These are phyloP conservation scores for Pelomyxa schiedti DNA, from an alignment of 78 protist genomes.

Conservation along the genomic window DNA sequence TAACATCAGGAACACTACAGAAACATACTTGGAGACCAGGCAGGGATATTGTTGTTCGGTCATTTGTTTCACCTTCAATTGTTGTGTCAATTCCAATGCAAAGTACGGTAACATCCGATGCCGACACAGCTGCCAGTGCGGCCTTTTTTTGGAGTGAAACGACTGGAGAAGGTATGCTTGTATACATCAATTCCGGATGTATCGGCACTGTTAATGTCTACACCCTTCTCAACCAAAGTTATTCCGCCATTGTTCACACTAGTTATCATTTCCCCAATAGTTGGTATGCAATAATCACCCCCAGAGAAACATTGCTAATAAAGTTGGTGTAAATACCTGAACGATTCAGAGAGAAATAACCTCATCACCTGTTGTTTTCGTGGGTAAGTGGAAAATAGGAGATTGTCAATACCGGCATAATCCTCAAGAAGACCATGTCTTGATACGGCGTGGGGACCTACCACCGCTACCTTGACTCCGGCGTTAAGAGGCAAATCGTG, in stretches of 20 bases:
- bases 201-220: slow-evolving; percentile 2
- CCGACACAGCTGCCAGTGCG: background rate
- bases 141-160: background rate
- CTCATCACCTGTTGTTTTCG: too few species aligned
- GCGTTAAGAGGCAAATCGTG: background rate
- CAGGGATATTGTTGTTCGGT: slow-evolving; percentile 1
- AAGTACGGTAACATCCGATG: slow-evolving; percentile 15
- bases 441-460: slow-evolving; percentile 7
- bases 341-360: too few species aligned
- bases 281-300: background rate
- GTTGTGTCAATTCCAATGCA: slow-evolving; percentile 2
- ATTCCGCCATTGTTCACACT: background rate
- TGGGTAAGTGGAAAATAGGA: background rate
- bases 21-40: slow-evolving; percentile 19
- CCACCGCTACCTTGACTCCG: background rate
- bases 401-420: background rate
- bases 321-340: too few species aligned
- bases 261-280: background rate
- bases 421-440: background rate
- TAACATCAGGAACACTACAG: too few species aligned
- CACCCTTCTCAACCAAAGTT: background rate
- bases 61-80: slow-evolving; percentile 17
- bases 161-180: background rate
- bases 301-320: background rate
- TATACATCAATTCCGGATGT: background rate